These are phyloP conservation scores for Kuraishia capsulata DNA, from an alignment of 805 yeast genomes.

Conservation along the genomic window DNA sequence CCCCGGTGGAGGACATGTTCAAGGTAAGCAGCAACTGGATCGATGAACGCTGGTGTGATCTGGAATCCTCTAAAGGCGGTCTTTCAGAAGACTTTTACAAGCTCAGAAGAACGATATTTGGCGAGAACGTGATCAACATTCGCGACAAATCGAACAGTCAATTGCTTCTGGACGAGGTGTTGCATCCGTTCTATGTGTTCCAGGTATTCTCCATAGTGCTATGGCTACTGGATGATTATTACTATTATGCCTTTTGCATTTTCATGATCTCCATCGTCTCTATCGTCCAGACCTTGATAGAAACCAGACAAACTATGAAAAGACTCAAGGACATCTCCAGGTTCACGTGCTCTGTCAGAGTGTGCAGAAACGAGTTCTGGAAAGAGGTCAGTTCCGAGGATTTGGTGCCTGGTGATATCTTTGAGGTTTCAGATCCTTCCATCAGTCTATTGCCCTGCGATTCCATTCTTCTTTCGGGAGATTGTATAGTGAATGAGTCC, in stretches of 20 bases:
- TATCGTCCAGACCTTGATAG: constrained; percentile 72
- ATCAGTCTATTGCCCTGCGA: constrained; percentile 78
- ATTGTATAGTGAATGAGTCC: constrained; percentile 93
- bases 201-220: constrained; percentile 86
- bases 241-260: constrained; percentile 90
- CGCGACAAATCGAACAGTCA: constrained; percentile 59
- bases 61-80: constrained; percentile 52
- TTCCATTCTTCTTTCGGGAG: constrained; percentile 79
- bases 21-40: constrained; percentile 82
- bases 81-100: constrained; percentile 59
- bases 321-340: constrained; percentile 68
- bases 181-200: constrained; percentile 93
- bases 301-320: constrained; percentile 67
- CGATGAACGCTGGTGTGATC: constrained; percentile 66
- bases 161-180: constrained; percentile 73
- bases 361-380: constrained; percentile 92
- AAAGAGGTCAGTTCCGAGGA: constrained; percentile 66
- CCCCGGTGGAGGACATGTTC: constrained; percentile 82
- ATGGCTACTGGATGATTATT: constrained; percentile 90
- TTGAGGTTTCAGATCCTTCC: constrained; percentile 84
- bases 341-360: constrained; percentile 76
- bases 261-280: constrained; percentile 78
- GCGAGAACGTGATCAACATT: constrained; percentile 65
- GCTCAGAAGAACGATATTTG: constrained; percentile 68
- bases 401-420: constrained; percentile 92